Evolutionary conservation across 2,329 filamentous ascomycete species (phyloP), one percentile per base, ranked within the genome.

Genomic region (Aspergillus thermomutatus): DNA sequence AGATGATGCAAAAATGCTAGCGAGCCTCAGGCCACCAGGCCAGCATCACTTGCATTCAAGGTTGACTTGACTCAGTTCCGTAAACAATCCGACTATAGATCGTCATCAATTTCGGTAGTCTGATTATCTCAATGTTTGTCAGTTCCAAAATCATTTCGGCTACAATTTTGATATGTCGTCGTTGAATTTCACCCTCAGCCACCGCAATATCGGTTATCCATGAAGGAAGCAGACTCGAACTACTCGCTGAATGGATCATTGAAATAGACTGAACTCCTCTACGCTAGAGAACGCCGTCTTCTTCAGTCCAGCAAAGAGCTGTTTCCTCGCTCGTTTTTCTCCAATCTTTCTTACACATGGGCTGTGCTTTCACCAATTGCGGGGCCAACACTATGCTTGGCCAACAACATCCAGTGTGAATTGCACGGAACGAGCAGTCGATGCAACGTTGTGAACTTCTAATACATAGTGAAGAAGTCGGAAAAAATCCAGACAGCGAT

Each of bases 381-480:
- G 25, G 26, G 40, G 25, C 25, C 31, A 21, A 3, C 48, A 40
- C 37, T 49, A 37, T 25, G 21, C 19, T 37, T 51, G 37, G 25
- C 25, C 25, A 26, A 26, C 3, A 26, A 6, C 25, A 37, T 37
- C 14, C 6, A 2, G 3, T 7, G 31, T 6, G 14, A 37, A 1
- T 37, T 17, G 10, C 49, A 40, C 23, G 23, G 17, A 57, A 60
- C 55, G 23, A 57, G 53, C 50, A 37, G 45, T 17, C 59, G 54
- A 60, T 66, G 61, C 50, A 60, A 64, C 59, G 58, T 57, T 60
- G 14, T 17, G 31, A 37, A n/a, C 23, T 4, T 46, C 54, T 65
- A 49, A 64, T 63, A 27, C 43, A 54, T 27, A 45, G 41, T 48
- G 43, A 3, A 41, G 27, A 41, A 50, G 26, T 54, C 45, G 19